Percentiles rank a stretch among this genome's conserved stretches.
Conservation (phyloP, 164 flowering plant genomes). For the Protea cynaroides region DNA sequence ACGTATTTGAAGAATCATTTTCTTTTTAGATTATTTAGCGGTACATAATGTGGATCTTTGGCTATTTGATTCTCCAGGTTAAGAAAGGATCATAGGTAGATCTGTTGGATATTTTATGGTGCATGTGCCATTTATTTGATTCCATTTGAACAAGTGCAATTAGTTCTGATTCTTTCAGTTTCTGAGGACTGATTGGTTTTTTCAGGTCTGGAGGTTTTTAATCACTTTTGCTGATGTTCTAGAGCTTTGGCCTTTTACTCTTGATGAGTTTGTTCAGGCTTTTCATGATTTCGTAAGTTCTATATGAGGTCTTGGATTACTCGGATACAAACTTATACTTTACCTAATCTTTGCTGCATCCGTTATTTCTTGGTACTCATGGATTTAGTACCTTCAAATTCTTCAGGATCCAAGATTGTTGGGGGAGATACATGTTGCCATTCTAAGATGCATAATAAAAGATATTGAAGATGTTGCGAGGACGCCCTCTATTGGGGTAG, state of each 20-base stretch:
- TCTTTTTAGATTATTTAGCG: no score
- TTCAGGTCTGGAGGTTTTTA: conserved; percentile 85
- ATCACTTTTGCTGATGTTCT: conserved; percentile 88
- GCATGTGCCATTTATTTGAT: no score
- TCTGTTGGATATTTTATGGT: no score
- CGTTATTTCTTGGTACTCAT: not conserved
- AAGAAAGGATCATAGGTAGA: no score
- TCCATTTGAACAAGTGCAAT: not conserved
- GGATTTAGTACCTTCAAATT: conserved; percentile 3
- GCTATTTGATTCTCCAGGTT: no score
- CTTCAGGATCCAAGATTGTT: conserved; percentile 76
- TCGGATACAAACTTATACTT: not conserved
- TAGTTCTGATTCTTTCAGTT: not conserved
- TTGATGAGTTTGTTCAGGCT: conserved; percentile 91
- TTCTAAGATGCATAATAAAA: conserved; percentile 65
- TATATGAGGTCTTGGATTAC: not conserved
- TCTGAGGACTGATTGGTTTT: conserved; percentile 5
- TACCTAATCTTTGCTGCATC: not conserved
- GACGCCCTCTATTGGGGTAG: conserved; percentile 58
- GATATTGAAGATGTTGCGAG: conserved; percentile 95
- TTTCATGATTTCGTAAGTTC: conserved; percentile 85
- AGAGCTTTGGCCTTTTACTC: conserved; percentile 87
- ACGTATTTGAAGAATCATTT: no score
- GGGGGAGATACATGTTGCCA: conserved; percentile 79
- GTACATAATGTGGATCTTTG: no score